phyloP scores from a whole-genome alignment of 2,329 filamentous ascomycete species.

The Fusarium multiceps region DNA sequence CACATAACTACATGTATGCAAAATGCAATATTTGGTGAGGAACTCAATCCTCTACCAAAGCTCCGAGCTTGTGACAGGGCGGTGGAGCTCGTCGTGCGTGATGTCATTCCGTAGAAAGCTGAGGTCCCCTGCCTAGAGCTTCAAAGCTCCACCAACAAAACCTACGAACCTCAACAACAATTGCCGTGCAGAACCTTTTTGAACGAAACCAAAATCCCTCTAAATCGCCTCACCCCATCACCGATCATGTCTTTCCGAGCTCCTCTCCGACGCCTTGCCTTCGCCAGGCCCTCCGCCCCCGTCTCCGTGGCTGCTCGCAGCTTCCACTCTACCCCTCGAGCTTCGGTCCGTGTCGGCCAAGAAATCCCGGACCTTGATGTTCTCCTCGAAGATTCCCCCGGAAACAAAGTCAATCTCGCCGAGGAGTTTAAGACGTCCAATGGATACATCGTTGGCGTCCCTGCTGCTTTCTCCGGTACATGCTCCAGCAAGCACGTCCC shows the following conservation, averaged over 20 bases:
- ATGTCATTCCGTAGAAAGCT: slow-evolving; percentile 39
- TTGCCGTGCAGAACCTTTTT: slow-evolving; percentile 17
- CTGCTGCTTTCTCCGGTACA: slow-evolving; percentile 76
- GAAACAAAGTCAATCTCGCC: slow-evolving; percentile 89
- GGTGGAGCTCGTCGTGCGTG: slow-evolving; percentile 34
- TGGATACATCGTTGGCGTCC: slow-evolving; percentile 86
- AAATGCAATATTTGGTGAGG: background rate
- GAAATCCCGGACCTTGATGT: slow-evolving; percentile 80
- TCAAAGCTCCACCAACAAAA: slow-evolving; percentile 14
- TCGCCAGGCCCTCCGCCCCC: slow-evolving; percentile 45
- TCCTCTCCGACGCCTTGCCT: slow-evolving; percentile 49
- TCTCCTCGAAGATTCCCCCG: slow-evolving; percentile 86
- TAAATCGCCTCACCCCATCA: background rate
- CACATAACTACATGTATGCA: background rate
- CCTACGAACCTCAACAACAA: slow-evolving; percentile 22
- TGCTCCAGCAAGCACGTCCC: slow-evolving; percentile 79
- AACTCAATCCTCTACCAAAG: background rate
- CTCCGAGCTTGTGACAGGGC: slow-evolving; percentile 7
- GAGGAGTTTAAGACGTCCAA: slow-evolving; percentile 77
- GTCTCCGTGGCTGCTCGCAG: slow-evolving; percentile 44
- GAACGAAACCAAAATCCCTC: slow-evolving; percentile 6
- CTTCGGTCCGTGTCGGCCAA: slow-evolving; percentile 81
- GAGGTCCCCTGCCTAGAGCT: slow-evolving; percentile 22
- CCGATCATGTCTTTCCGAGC: slow-evolving; percentile 53
- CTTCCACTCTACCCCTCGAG: slow-evolving; percentile 74